These are phyloP conservation scores for Daldinia decipiens DNA, from an alignment of 495 filamentous ascomycete species.

Conservation along the genomic window DNA sequence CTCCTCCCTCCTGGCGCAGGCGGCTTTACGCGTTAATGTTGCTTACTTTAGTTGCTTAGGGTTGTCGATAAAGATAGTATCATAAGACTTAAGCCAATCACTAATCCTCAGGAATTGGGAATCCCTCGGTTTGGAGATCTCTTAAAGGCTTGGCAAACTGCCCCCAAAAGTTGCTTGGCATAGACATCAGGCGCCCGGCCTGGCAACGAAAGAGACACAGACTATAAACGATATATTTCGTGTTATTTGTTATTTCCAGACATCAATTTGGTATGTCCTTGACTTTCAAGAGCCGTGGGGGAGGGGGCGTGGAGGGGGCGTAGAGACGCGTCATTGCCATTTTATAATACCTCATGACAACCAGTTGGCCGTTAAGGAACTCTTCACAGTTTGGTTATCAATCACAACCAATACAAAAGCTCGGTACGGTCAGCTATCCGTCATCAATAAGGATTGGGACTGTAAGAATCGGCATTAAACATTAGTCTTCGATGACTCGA, in stretches of 20 bases:
- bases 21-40: constrained; percentile 22
- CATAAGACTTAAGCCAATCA: not conserved
- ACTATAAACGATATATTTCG: constrained; percentile 8
- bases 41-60: not conserved
- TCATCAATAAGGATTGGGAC: constrained; percentile 6
- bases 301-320: too few species aligned
- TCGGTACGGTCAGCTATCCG: not conserved
- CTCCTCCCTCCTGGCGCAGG: constrained; percentile 11
- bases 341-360: constrained; percentile 22
- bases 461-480: constrained; percentile 14
- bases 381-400: not conserved
- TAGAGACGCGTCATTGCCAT: constrained; percentile 21
- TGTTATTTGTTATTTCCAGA: constrained; percentile 6
- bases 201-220: constrained; percentile 11
- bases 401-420: not conserved
- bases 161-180: constrained; percentile 30
- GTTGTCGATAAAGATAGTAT: constrained; percentile 22
- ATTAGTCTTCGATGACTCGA: not conserved
- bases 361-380: not conserved
- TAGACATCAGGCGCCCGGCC: constrained; percentile 8
- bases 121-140: constrained; percentile 35
- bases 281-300: not conserved
- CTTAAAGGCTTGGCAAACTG: constrained; percentile 32
- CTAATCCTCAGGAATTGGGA: constrained; percentile 19
- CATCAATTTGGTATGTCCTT: constrained; percentile 5